Base-by-base conservation (phyloP, 116 monocot species). In the Papilionanthe hybrid region DNA sequence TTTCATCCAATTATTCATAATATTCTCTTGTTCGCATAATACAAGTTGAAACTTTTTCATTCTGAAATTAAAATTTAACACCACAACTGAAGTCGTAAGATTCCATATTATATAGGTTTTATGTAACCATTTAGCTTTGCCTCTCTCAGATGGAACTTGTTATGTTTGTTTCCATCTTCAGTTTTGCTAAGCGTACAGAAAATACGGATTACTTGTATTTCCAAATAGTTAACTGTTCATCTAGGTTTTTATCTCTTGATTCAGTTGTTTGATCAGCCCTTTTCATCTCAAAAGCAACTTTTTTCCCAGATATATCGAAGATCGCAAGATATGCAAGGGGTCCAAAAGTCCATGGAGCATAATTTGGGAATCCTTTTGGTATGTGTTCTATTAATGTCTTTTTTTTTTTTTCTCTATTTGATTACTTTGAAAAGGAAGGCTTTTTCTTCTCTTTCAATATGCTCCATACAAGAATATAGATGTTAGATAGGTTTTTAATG, bases 351-450 rank as follows among this genome's bases (percentile, higher is more conserved):
- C 15, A 77, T 83, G 79, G 96, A 96, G 71, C 87, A 90, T 72
- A 96, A 96, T 85, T 84, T 96, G 80, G 96, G 96, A 49, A 80
- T 93, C 83, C 93, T 96, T 86, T 80, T 96, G 92, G 96, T 96
- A 84, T 81, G 90, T 71, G 32, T 53, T 66, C 9, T 37, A 5
- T 66, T 49, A 20, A 1, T 69, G 12, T 13, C 27, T 65, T 37
- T 37, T 32, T 37, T 13, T 42, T 65, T 37, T 37, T 32, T 37
- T 37, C 50, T 44, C 20, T 13, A 18, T 73, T 73, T 25, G n/a
- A 43, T 73, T 73, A n/a, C 44, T 73, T 73, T 73, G 20, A 10
- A 43, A 71, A 32, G 22, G 32, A 41, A 41, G 29, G 3, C 37
- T 4, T 53, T 53, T 53, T 53, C 15, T 11, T 22, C n/a, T 28